Conservation (phyloP, 306 rosid genomes). For the Prunus campanulata region DNA sequence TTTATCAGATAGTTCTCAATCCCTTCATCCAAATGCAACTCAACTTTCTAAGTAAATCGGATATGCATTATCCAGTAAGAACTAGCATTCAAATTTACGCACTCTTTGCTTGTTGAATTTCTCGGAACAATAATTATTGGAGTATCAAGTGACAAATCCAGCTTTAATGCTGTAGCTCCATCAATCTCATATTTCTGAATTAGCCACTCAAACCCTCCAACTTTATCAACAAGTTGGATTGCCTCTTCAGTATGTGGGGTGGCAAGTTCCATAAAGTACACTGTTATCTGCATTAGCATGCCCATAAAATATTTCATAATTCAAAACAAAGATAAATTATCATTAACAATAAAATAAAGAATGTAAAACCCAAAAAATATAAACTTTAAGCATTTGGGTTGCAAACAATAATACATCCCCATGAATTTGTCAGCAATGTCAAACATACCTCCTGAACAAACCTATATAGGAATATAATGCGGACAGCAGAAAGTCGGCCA, state of each 20-base stretch:
- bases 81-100: constrained; percentile 33
- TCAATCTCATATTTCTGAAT: constrained; percentile 94
- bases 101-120: constrained; percentile 91
- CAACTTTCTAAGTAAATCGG: neutral
- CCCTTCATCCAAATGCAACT: neutral
- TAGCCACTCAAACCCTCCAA: constrained; percentile 96
- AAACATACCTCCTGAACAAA: constrained; percentile 92
- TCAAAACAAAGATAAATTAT: neutral
- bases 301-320: neutral
- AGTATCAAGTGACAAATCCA: constrained; percentile 94
- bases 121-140: constrained; percentile 87
- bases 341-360: neutral
- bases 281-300: constrained; percentile 60
- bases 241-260: constrained; percentile 89
- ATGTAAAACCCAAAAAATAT: neutral
- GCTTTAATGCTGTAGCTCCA: constrained; percentile 85
- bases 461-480: constrained; percentile 89
- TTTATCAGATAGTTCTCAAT: neutral
- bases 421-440: neutral
- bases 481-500: constrained; percentile 96
- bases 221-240: constrained; percentile 91
- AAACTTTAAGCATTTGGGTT: neutral
- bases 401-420: neutral
- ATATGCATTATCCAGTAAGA: constrained; percentile 6
- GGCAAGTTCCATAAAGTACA: constrained; percentile 93